Conservation (phyloP, 768 basidiomycete species). For the Xerocomellus dryophilus region DNA sequence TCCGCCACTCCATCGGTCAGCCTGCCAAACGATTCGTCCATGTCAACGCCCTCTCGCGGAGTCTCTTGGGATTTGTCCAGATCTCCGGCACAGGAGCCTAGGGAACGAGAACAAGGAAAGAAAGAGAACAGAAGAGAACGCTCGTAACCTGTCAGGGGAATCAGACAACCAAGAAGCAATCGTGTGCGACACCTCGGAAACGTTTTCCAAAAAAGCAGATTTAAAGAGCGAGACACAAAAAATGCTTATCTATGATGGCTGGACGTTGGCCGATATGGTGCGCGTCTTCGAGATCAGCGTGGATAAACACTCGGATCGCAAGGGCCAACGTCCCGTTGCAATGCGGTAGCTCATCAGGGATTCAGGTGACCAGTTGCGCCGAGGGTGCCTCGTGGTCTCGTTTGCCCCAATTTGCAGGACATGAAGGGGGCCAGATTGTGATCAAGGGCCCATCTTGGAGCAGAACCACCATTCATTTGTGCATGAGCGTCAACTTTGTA, state of each 20-base stretch:
- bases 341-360: slow-evolving; percentile 14
- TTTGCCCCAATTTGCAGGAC: slow-evolving; percentile 2
- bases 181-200: slow-evolving; percentile 2
- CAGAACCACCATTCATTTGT: not conserved
- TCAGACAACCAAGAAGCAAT: not conserved
- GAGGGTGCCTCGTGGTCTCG: slow-evolving; percentile 17
- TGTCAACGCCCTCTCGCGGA: not conserved
- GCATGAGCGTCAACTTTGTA: not conserved
- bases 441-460: slow-evolving; percentile 6
- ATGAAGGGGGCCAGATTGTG: not conserved
- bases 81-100: slow-evolving; percentile 1
- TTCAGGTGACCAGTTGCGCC: slow-evolving; percentile 4
- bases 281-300: slow-evolving; percentile 23
- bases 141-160: slow-evolving; percentile 1
- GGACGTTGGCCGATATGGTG: not conserved
- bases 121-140: not conserved
- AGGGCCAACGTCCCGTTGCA: not conserved
- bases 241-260: slow-evolving; percentile 19
- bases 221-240: not conserved
- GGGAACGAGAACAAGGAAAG: not conserved
- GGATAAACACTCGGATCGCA: slow-evolving; percentile 18
- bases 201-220: not conserved
- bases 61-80: not conserved
- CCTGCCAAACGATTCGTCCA: not conserved
- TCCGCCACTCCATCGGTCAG: not conserved